phyloP scores from a whole-genome alignment of 352 stramenopile species.

The Blastocystis sp. region DNA sequence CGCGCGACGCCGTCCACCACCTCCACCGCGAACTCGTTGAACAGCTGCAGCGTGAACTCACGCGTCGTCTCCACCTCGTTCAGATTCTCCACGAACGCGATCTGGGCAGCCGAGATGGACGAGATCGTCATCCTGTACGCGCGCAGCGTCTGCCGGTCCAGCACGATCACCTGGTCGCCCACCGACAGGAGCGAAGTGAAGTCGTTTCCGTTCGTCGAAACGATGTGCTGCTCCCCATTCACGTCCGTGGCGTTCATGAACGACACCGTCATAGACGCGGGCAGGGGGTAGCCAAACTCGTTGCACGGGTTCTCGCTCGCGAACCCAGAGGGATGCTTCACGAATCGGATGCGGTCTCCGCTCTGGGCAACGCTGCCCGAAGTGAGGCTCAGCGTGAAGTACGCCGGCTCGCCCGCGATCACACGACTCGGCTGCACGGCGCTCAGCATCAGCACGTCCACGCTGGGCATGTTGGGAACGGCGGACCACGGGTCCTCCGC shows the following conservation, averaged over 20 bases:
- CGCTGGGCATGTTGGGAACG: not conserved
- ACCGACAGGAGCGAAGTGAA: slow-evolving; percentile 38
- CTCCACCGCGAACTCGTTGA: slow-evolving; percentile 35
- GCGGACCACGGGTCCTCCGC: not conserved
- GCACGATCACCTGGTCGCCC: slow-evolving; percentile 40
- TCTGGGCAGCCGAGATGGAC: not conserved
- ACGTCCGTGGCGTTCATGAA: not conserved
- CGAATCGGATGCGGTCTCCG: slow-evolving; percentile 52
- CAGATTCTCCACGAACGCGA: slow-evolving; percentile 46
- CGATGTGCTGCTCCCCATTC: not conserved
- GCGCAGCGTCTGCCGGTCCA: not conserved
- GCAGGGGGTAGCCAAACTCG: slow-evolving; percentile 42
- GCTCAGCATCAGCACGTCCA: slow-evolving; percentile 30
- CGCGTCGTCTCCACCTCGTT: not conserved
- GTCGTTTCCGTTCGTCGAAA: slow-evolving; percentile 35
- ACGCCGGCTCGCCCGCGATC: not conserved
- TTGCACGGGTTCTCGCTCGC: slow-evolving; percentile 20
- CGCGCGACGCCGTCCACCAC: not conserved
- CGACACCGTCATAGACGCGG: slow-evolving; percentile 34
- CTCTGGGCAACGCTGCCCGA: slow-evolving; percentile 17
- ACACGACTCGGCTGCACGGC: slow-evolving; percentile 19
- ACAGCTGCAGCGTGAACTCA: slow-evolving; percentile 34
- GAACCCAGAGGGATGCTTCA: slow-evolving; percentile 11
- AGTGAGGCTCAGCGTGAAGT: slow-evolving; percentile 1
- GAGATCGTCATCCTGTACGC: slow-evolving; percentile 56